Base-by-base conservation (phyloP, 768 basidiomycete genomes). In the Tricholoma terreum region DNA sequence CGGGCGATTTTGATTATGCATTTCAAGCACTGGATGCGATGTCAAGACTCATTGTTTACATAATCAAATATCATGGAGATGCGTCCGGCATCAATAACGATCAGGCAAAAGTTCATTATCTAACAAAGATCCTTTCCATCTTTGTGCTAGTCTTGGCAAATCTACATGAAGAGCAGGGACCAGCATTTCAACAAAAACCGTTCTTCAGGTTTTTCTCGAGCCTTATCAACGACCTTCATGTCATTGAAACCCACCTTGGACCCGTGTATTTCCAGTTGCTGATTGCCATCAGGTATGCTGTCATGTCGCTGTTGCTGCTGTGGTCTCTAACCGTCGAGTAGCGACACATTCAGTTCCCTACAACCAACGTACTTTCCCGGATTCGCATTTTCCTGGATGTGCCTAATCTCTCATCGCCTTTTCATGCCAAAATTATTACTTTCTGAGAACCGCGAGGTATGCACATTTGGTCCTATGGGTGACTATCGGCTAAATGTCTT, bases 11-110 rank as follows among this genome's bases (percentile, higher is more conserved):
- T 59, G 83, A 84, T 34, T 83, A 84, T 56, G 85, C 91, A 21
- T 98, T 95, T 78, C 94, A 92, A 69, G 90, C 94, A 14, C 78
- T 98, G 65, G 97, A 99, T 71, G 94, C 97, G 1, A 86, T 98
- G 79, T 93, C 96, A 35, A 85, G 94, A 61, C 79, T 99, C 59
- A 92, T 99, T 62, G 90, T 93, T 34, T 94, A 97, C 73, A 95
- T 99, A 75, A 94, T 98, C 84, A 98, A 98, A 77, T 98, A 98
- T 71, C 96, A 98, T 63, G 97, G 95, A 10, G 97, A 99, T 74
- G 92, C 94, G 24, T 86, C 89, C 11, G 94, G 92, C 9, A 80
- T 92, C 57, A 92, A 94, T 73, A 93, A 92, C 65, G 94, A 96
- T 64, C 89, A 93, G 64, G 93, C 94, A 15, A 97, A 97, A 71